phyloP scores from a whole-genome alignment of 2,329 filamentous ascomycete genomes.

The Neonectria faginata region DNA sequence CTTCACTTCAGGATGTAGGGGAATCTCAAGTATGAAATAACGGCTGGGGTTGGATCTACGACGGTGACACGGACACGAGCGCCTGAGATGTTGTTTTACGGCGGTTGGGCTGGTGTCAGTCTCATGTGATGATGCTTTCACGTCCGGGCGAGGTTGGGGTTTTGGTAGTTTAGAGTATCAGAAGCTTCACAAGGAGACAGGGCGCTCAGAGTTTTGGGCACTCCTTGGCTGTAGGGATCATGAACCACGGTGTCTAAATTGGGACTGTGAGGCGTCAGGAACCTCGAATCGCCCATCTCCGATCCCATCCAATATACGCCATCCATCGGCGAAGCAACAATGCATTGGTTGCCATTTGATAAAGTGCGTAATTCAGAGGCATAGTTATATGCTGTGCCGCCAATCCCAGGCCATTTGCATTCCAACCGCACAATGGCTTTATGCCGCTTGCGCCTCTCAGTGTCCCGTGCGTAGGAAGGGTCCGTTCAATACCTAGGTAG shows the following conservation, averaged over 20 bases:
- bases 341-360: slow-evolving; percentile 11
- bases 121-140: slow-evolving; percentile 30
- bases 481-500: slow-evolving; percentile 29
- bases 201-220: slow-evolving; percentile 13
- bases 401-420: slow-evolving; percentile 28
- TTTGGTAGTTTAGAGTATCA: slow-evolving; percentile 16
- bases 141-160: slow-evolving; percentile 3
- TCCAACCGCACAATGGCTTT: slow-evolving; percentile 32
- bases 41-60: slow-evolving; percentile 25
- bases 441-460: slow-evolving; percentile 34
- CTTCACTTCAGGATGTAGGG: background rate
- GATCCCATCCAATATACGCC: slow-evolving; percentile 17
- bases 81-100: slow-evolving; percentile 44
- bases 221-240: slow-evolving; percentile 12
- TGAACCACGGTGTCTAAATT: slow-evolving; percentile 8
- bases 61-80: slow-evolving; percentile 35
- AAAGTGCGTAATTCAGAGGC: slow-evolving; percentile 18
- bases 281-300: slow-evolving; percentile 19
- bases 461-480: slow-evolving; percentile 30
- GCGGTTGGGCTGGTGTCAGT: slow-evolving; percentile 33
- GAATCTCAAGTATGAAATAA: slow-evolving; percentile 22
- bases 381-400: background rate
- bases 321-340: slow-evolving; percentile 24
- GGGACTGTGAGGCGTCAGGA: slow-evolving; percentile 16
- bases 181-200: slow-evolving; percentile 12